Conservation (phyloP, 2,329 filamentous ascomycete species). For the Cercospora sesami region DNA sequence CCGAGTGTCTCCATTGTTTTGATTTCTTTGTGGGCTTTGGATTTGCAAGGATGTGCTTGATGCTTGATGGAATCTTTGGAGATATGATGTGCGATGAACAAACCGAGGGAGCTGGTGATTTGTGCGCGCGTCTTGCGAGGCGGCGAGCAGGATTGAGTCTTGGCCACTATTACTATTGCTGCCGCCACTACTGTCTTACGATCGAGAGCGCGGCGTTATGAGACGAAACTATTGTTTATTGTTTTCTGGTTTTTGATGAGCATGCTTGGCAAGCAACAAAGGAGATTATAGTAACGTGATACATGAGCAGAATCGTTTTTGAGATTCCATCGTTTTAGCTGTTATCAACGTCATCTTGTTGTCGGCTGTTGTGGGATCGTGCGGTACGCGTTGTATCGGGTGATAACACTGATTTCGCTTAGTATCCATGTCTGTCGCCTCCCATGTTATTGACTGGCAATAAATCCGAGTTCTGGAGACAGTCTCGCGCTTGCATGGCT, state of each 20-base stretch:
- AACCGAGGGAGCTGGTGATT: not conserved
- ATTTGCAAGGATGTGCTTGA: not conserved
- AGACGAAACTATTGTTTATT: constrained; percentile 1
- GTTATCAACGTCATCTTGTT: not conserved
- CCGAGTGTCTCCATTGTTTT: not conserved
- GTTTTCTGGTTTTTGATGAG: not conserved
- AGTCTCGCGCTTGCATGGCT: not conserved
- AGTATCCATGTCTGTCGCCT: not conserved
- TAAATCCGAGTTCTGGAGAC: not conserved
- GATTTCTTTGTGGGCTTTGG: not conserved
- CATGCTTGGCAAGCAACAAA: not conserved
- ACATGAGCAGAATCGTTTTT: not conserved
- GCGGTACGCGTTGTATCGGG: not conserved
- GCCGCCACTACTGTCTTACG: not conserved
- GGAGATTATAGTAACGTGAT: not conserved
- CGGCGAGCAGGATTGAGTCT: not conserved
- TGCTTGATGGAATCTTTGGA: not conserved
- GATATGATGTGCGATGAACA: not conserved
- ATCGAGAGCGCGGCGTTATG: not conserved
- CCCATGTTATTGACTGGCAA: not conserved
- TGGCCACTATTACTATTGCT: not conserved
- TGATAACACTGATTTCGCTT: not conserved
- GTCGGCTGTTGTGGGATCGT: not conserved
- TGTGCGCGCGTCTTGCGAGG: not conserved
- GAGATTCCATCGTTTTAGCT: not conserved